These are phyloP conservation scores for Arabidopsis lyrata DNA, from an alignment of 441 rosid species.

Conservation along the genomic window DNA sequence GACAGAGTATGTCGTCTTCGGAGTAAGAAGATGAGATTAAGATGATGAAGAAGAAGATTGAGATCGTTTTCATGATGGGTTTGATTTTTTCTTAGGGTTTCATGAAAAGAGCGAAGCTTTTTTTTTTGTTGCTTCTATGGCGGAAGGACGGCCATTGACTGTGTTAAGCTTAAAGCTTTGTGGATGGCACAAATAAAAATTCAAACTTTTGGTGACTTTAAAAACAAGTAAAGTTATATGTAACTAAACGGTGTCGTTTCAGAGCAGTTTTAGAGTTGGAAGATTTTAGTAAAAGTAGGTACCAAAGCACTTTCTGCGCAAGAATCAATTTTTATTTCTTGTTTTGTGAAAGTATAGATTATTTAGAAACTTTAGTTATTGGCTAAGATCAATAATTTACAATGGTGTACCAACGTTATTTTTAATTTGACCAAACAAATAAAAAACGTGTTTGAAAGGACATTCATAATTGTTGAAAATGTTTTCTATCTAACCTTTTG, in stretches of 20 bases:
- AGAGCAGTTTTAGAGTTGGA: neutral
- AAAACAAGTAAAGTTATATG: neutral
- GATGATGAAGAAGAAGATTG: constrained; percentile 12
- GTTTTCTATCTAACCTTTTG: neutral
- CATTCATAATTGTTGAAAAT: constrained; percentile 1
- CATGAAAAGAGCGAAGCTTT: constrained; percentile 1
- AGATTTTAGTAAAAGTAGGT: constrained; percentile 13
- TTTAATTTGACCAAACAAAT: neutral
- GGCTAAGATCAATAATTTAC: neutral
- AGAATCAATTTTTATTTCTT: constrained; percentile 22
- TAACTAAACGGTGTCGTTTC: constrained; percentile 12
- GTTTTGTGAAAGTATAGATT: constrained; percentile 1
- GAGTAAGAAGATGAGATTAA: constrained; percentile 35
- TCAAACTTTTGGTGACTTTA: constrained; percentile 22
- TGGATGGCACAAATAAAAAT: constrained; percentile 38
- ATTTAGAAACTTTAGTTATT: constrained; percentile 4
- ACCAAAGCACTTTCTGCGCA: constrained; percentile 29
- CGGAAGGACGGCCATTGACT: constrained; percentile 56
- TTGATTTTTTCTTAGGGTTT: constrained; percentile 4
- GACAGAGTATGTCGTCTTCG: constrained; percentile 69
- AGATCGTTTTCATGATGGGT: constrained; percentile 38
- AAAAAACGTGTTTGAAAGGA: constrained; percentile 32
- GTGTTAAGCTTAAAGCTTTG: constrained; percentile 31
- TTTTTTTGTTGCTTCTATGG: constrained; percentile 31
- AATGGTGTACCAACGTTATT: constrained; percentile 2